Evolutionary conservation across 192 early-diverging fungal genomes (phyloP).

Genomic region (Funneliformis mosseae): DNA sequence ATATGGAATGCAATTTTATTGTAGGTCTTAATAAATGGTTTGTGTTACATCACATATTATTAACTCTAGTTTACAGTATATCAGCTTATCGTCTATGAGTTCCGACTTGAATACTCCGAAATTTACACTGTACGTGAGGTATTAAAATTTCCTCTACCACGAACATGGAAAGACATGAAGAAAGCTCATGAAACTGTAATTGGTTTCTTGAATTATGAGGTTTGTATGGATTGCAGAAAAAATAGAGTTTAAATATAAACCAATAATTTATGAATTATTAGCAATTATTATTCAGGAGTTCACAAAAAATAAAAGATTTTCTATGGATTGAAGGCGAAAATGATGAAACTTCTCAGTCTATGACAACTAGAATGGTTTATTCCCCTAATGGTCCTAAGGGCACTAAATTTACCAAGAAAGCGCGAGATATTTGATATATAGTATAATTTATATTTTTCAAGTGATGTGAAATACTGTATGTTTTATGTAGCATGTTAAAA

Average conservation of each 20-base stretch:
- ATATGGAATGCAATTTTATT: not conserved
- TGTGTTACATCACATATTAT: not conserved
- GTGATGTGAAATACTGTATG: no score
- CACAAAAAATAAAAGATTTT: constrained; percentile 10
- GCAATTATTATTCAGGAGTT: constrained; percentile 4
- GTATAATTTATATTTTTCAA: no score
- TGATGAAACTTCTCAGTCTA: constrained; percentile 5
- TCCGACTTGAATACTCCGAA: constrained; percentile 8
- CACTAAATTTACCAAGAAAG: not conserved
- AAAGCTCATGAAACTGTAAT: constrained; percentile 21
- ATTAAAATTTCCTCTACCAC: constrained; percentile 16
- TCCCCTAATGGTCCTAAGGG: not conserved
- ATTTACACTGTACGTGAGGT: constrained; percentile 2
- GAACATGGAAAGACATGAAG: constrained; percentile 10
- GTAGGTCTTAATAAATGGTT: not conserved
- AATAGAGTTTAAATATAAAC: not conserved
- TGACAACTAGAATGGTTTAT: constrained; percentile 9
- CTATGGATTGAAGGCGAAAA: not conserved
- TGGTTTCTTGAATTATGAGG: constrained; percentile 21
- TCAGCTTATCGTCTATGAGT: constrained; percentile 10
- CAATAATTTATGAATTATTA: constrained; percentile 11
- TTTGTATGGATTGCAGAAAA: constrained; percentile 18
- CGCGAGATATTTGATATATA: not conserved
- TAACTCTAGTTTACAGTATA: constrained; percentile 7
- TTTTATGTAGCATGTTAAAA: no score